Evolutionary conservation across 164 flowering plant genomes (phyloP), one percentile per base, ranked within the genome.

Genomic region (Aristolochia contorta): DNA sequence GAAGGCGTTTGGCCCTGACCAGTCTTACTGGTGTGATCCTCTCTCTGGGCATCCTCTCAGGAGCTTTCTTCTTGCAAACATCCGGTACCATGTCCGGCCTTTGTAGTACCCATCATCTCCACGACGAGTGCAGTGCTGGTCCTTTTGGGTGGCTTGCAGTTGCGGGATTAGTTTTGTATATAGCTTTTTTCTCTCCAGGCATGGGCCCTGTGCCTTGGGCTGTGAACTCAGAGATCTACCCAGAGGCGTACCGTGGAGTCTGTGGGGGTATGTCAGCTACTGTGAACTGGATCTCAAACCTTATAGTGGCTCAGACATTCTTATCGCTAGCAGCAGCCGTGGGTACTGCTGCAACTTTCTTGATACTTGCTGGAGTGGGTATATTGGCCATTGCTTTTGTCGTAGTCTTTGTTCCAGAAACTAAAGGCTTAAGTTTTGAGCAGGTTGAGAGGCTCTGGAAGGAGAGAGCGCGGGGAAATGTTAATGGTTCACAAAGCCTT

Each of bases 201-300:
- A 93, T 93, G 99, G 99, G 97, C 16, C 89, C 97, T 12, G 99
- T 93, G 43, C 99, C 99, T 4, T 93, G 99, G 99, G 80, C 98
- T 0, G 82, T 93, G 45, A 93, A 93, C 80, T 87, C 98, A 0
- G 98, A 93, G 77, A 82, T 90, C 53, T 93, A 93, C 67, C 97
- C 97, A 0, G 80, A 82, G 69, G 76, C 82, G 16, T 90, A 83
- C 53, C 69, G 99, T 20, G 99, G 97, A 15, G 61, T 85, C 1
- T 90, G 97, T 61, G 97, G 99, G 16, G 97, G 99, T 2, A 86
- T 93, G 87, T 84, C 96, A 0, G 99, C 99, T 32, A 93, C 97
- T 0, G 89, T 90, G 21, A 88, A 86, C 52, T 93, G 99, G 99
- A 30, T 85, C 16, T 83, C 92, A 1, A 93, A 93, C 61, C 68